Evolutionary conservation across 2,329 filamentous ascomycete genomes (phyloP).

Genomic region (Botrytis sinoallii): DNA sequence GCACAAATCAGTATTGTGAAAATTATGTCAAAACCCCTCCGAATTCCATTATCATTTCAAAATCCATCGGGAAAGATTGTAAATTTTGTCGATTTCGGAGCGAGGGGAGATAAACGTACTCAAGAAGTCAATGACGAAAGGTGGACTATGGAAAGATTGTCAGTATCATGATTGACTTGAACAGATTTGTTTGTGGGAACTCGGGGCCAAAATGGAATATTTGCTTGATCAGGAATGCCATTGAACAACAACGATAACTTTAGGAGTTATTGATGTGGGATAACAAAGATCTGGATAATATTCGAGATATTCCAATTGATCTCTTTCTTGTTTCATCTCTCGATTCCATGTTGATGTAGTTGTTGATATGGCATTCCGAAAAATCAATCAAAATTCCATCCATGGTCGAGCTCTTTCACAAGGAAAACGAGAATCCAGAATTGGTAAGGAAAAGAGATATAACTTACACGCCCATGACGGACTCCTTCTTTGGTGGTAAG

Average conservation of each 20-base stretch:
- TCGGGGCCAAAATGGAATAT: constrained; percentile 19
- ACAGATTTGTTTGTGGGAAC: constrained; percentile 18
- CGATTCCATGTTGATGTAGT: neutral
- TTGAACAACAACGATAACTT: constrained; percentile 29
- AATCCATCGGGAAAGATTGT: constrained; percentile 20
- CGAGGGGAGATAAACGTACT: constrained; percentile 64
- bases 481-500: constrained; percentile 53
- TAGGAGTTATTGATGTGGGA: constrained; percentile 12
- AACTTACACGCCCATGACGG: constrained; percentile 66
- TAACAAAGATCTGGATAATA: neutral
- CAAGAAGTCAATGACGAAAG: constrained; percentile 97
- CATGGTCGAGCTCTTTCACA: constrained; percentile 23
- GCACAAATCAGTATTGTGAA: constrained; percentile 33
- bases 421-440: neutral
- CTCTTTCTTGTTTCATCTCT: neutral
- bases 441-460: constrained; percentile 24
- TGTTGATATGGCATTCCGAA: neutral
- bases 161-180: constrained; percentile 26
- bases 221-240: constrained; percentile 25
- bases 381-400: constrained; percentile 21
- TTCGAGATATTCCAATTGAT: neutral
- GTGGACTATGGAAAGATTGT: constrained; percentile 49
- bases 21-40: neutral
- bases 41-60: constrained; percentile 19
- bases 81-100: constrained; percentile 20